phyloP scores from a whole-genome alignment of 192 early-diverging fungal species.

The Coemansia sp. region DNA sequence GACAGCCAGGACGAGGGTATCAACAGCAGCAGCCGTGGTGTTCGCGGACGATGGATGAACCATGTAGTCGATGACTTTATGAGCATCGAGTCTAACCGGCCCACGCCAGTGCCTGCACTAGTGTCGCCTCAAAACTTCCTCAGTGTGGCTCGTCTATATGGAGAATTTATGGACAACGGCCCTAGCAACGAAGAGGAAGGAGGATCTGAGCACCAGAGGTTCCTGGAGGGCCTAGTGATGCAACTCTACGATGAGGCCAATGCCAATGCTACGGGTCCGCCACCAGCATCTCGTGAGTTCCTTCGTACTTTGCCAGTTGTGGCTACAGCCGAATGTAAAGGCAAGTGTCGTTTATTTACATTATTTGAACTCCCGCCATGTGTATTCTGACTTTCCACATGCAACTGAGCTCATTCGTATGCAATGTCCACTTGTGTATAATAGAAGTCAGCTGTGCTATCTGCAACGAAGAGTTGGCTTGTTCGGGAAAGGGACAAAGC shows the following conservation, averaged over 20 bases:
- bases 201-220: slow-evolving; percentile 38
- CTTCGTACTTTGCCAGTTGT: slow-evolving; percentile 30
- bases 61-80: slow-evolving; percentile 45
- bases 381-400: not conserved
- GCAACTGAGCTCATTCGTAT: not conserved
- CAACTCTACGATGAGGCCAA: slow-evolving; percentile 46
- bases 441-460: slow-evolving; percentile 30
- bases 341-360: slow-evolving; percentile 1
- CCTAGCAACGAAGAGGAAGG: not conserved
- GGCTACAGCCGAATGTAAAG: slow-evolving; percentile 14
- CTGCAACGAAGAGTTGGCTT: slow-evolving; percentile 28
- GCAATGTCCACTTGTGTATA: not conserved
- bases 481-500: not conserved
- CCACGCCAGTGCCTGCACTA: slow-evolving; percentile 35
- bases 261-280: slow-evolving; percentile 32
- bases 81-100: slow-evolving; percentile 30
- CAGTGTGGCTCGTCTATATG: slow-evolving; percentile 38
- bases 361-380: not conserved
- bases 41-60: slow-evolving; percentile 38
- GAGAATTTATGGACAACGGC: slow-evolving; percentile 37
- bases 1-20: slow-evolving; percentile 16
- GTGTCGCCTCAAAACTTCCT: slow-evolving; percentile 43
- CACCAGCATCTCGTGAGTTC: slow-evolving; percentile 50
- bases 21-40: slow-evolving; percentile 8
- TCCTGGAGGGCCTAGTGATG: slow-evolving; percentile 44